Base-by-base conservation (phyloP, 2,329 filamentous ascomycete species). In the Neofusicoccum parvum region DNA sequence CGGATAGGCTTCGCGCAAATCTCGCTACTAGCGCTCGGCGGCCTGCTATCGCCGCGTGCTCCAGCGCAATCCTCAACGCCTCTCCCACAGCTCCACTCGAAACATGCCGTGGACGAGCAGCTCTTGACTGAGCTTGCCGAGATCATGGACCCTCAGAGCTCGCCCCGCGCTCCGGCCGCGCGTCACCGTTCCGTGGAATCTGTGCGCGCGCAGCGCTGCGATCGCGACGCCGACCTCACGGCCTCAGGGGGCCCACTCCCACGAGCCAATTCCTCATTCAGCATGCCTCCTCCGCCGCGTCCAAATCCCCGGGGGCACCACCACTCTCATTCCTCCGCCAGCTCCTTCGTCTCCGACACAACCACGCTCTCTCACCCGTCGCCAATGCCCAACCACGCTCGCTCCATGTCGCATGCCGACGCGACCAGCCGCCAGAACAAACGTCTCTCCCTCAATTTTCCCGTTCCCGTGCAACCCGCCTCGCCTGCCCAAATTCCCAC, bases 381-480 rank as follows among this genome's bases (percentile, higher is more conserved):
- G 32, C 66, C 68, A 48, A 66, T 54, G 46, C 67, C 69, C 68
- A 45, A 37, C 32, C 76, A 76, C 66, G 75, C 76, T 58, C 72
- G 70, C 67, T 73, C 73, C 34, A 71, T 72, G 70, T 76, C 76
- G 60, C 73, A 74, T 65, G 70, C 73, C 65, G 75, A 78, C 70
- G 67, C 75, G 48, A 69, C 74, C 64, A 70, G 20, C 5, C 66
- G 71, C 53, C 74, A 77, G 65, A 71, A 73, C 69, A 83, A 83
- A 67, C 80, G 82, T 64, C 76, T 83, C 65, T 83, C 81, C 20
- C 72, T 83, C 60, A 81, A 80, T 48, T 82, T 84, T 66, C 82
- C 82, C 36, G 79, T 84, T 51, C 80, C 81, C 67, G 37, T 54
- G 49, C 50, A 54, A 37, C 50, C 62, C 51, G 43, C 50, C 43